Evolutionary conservation across 768 basidiomycete species (phyloP).

Genomic region (Xanthoconium purpureum): DNA sequence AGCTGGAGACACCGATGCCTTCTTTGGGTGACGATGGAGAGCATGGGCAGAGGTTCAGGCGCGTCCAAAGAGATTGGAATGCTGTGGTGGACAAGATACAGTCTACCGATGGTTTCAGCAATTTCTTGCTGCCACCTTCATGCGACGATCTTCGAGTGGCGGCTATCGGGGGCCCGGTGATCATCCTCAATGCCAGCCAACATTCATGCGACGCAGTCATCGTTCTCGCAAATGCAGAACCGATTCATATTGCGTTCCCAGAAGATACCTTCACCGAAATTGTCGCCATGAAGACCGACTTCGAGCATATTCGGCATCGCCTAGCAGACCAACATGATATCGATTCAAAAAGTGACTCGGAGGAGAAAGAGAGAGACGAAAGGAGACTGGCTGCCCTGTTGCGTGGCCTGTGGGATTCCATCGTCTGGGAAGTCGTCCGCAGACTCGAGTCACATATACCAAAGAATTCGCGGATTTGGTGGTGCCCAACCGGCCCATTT

Average conservation of each 20-base stretch:
- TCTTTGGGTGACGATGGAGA: conserved; percentile 7
- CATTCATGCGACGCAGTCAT: conserved; percentile 26
- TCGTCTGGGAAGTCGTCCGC: conserved; percentile 23
- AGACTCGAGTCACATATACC: conserved; percentile 12
- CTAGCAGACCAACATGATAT: not conserved
- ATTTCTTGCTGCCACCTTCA: conserved; percentile 22
- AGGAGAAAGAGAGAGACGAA: not conserved
- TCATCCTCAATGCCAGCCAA: conserved; percentile 32
- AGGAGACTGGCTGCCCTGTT: conserved; percentile 8
- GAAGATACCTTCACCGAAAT: conserved; percentile 6
- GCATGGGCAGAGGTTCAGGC: conserved; percentile 16
- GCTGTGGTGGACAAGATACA: conserved; percentile 25
- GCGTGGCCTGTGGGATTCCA: conserved; percentile 25
- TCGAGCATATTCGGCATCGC: not conserved
- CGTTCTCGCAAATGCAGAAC: conserved; percentile 8
- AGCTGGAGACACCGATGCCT: conserved; percentile 18
- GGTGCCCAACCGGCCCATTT: conserved; percentile 29
- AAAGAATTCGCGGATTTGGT: conserved; percentile 28
- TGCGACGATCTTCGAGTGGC: conserved; percentile 19
- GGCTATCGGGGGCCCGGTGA: conserved; percentile 28
- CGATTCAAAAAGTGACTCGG: not conserved
- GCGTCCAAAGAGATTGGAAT: conserved; percentile 25
- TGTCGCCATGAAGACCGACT: conserved; percentile 1
- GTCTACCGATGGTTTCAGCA: conserved; percentile 20
- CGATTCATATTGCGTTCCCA: conserved; percentile 12